Base-by-base conservation (phyloP, 2,329 filamentous ascomycete species). In the Aspergillus floridensis region DNA sequence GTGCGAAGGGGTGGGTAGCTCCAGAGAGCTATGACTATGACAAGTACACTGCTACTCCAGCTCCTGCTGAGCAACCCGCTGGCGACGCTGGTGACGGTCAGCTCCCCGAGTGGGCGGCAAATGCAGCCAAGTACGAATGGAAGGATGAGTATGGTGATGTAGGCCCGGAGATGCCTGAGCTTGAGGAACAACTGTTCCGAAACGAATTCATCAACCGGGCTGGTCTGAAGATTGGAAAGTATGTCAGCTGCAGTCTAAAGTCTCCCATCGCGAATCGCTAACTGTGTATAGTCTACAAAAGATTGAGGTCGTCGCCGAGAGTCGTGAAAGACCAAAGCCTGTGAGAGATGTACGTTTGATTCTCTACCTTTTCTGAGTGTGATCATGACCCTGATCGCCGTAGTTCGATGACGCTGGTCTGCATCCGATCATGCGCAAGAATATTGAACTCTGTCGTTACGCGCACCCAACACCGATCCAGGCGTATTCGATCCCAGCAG, bases 81-180 rank as follows among this genome's bases (percentile, higher is more conserved):
- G 66, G 68, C 5, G 63, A 68, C 29, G 60, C 49, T 1, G 61
- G 63, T 22, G 22, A 66, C 49, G 66, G 16, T 16, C 14, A 72
- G 3, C 60, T 68, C n/a, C 69, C 70, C 14, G 72, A 76, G 6
- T 86, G 80, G 85, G 79, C 80, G 54, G 79, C 79, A 41, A 84
- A 84, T 57, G 88, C 86, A n/a, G 77, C 72, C 0, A 81, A 89
- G 48, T 98, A 98, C 67, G 86, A 93, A 69, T 98, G 90, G 89
- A 82, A 87, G 19, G 92, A 92, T 11, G 91, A 96, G 2, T 90
- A 84, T 66, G 95, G 93, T 2, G 93, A 98, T 46, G 81, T 99
- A 56, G 93, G 89, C 6, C 92, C 92, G 0, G 80, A 80, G 53
- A 84, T 88, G 56, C 79, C 83, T 0, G 84, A 86, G 51, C 84